Conservation (phyloP, 768 basidiomycete species). For the Jaapia argillacea region DNA sequence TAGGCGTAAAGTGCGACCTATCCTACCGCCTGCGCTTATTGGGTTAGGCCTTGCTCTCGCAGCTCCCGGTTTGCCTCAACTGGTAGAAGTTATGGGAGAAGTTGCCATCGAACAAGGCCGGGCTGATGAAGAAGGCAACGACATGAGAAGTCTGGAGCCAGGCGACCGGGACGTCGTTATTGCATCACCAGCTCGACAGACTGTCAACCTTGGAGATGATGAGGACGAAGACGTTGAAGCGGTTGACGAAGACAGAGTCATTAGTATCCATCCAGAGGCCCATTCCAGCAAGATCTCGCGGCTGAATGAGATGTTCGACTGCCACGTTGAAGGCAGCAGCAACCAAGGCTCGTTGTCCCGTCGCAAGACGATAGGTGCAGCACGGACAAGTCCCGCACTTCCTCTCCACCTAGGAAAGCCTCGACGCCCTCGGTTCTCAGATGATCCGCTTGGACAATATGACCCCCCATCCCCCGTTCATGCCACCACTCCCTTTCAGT, state of each 20-base stretch:
- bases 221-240: conserved; percentile 33
- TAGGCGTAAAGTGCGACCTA: conserved; percentile 59
- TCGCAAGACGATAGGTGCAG: conserved; percentile 44
- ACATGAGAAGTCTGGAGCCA: conserved; percentile 38
- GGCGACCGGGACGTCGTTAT: conserved; percentile 32
- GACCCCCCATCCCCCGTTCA: conserved; percentile 29
- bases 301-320: conserved; percentile 9
- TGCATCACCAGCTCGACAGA: conserved; percentile 3
- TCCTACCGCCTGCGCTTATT: conserved; percentile 65
- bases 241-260: conserved; percentile 32
- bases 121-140: conserved; percentile 47
- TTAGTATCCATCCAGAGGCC: neutral
- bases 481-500: conserved; percentile 46
- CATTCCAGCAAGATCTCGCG: conserved; percentile 7
- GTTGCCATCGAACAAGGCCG: conserved; percentile 89
- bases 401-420: conserved; percentile 47
- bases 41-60: conserved; percentile 81
- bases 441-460: conserved; percentile 67
- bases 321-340: neutral
- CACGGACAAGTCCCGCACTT: conserved; percentile 68
- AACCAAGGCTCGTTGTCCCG: conserved; percentile 7
- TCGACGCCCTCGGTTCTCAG: conserved; percentile 48
- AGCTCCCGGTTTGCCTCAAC: conserved; percentile 66
- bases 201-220: conserved; percentile 10
- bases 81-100: conserved; percentile 68